Percentiles rank a stretch among this genome's conserved stretches.
Evolutionary conservation across 2,329 filamentous ascomycete genomes (phyloP).

Genomic region (Aspergillus ibericus): DNA sequence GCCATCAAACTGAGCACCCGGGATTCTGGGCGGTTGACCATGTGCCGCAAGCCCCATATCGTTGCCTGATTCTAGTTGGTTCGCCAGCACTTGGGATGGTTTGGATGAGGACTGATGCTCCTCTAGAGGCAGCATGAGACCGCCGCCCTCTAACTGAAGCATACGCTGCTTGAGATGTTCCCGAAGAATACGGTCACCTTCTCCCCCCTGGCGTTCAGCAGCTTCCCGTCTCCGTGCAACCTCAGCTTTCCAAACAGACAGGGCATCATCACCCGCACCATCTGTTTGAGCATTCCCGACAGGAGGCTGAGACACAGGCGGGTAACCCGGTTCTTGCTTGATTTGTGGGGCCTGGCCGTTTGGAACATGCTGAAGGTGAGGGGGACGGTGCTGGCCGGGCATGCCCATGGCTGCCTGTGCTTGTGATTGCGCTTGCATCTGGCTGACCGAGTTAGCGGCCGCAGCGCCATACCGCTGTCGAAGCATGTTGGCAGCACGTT

Average conservation of each 20-base stretch:
- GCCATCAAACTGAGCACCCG: conserved; percentile 58
- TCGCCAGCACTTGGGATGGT: conserved; percentile 30
- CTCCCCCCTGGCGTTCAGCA: conserved; percentile 34
- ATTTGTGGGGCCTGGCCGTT: conserved; percentile 45
- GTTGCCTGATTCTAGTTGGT: neutral
- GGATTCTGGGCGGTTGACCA: conserved; percentile 16
- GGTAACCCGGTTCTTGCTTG: conserved; percentile 40
- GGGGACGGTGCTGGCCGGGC: conserved; percentile 36
- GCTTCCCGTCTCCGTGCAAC: conserved; percentile 45
- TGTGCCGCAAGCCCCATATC: neutral
- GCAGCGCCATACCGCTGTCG: conserved; percentile 49
- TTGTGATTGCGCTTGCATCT: conserved; percentile 42
- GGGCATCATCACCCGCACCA: conserved; percentile 63
- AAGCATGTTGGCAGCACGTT: conserved; percentile 54
- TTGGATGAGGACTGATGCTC: conserved; percentile 40
- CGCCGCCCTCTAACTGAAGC: conserved; percentile 47
- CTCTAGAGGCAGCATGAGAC: conserved; percentile 45
- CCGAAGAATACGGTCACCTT: conserved; percentile 42
- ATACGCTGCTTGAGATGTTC: conserved; percentile 45
- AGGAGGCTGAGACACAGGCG: conserved; percentile 39
- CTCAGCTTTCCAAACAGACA: conserved; percentile 55
- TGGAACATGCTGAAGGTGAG: conserved; percentile 33
- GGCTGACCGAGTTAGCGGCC: conserved; percentile 45
- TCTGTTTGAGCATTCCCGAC: conserved; percentile 68
- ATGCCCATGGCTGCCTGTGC: conserved; percentile 35